Percentiles rank a stretch among this genome's conserved stretches.
Evolutionary conservation across 2,329 filamentous ascomycete species (phyloP).

Genomic region (Pleurostoma richardsiae): DNA sequence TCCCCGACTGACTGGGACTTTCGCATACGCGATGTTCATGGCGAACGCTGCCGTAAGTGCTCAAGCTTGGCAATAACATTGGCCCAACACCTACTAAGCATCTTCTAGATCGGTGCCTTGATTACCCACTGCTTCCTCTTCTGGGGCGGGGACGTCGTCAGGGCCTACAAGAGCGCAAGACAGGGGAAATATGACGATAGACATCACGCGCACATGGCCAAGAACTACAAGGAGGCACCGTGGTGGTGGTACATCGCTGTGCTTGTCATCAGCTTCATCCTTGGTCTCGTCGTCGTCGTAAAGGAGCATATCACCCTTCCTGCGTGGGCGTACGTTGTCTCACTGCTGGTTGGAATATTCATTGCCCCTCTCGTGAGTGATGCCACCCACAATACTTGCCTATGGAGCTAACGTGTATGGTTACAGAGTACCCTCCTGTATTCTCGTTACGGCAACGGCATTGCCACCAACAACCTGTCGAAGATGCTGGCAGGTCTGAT

Average conservation of each 20-base stretch:
- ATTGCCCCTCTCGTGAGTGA: conserved; percentile 44
- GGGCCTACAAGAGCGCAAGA: conserved; percentile 39
- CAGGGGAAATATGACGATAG: conserved; percentile 38
- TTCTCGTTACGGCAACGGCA: conserved; percentile 49
- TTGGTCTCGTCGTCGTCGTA: conserved; percentile 38
- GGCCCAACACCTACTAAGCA: conserved; percentile 5
- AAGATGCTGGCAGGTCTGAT: conserved; percentile 51
- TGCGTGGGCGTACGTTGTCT: conserved; percentile 40
- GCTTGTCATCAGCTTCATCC: conserved; percentile 36
- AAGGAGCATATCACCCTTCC: conserved; percentile 41
- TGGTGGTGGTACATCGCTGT: conserved; percentile 42
- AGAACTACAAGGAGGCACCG: conserved; percentile 44
- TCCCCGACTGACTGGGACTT: conserved; percentile 41
- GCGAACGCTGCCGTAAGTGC: conserved; percentile 47
- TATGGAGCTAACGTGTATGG: too few relatives aligned
- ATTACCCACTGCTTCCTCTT: conserved; percentile 47
- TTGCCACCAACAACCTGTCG: conserved; percentile 53
- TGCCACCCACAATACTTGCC: too few relatives aligned
- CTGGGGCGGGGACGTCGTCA: conserved; percentile 47
- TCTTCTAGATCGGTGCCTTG: conserved; percentile 46
- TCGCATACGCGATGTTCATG: conserved; percentile 50
- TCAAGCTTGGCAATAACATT: accelerated
- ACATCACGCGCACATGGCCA: conserved; percentile 47
- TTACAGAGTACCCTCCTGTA: conserved; percentile 44
- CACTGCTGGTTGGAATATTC: conserved; percentile 35